Percentiles rank a stretch among this genome's conserved stretches.
These are phyloP conservation scores for Jaltomata sinuosa DNA, from an alignment of 257 asterid species.

Conservation along the genomic window DNA sequence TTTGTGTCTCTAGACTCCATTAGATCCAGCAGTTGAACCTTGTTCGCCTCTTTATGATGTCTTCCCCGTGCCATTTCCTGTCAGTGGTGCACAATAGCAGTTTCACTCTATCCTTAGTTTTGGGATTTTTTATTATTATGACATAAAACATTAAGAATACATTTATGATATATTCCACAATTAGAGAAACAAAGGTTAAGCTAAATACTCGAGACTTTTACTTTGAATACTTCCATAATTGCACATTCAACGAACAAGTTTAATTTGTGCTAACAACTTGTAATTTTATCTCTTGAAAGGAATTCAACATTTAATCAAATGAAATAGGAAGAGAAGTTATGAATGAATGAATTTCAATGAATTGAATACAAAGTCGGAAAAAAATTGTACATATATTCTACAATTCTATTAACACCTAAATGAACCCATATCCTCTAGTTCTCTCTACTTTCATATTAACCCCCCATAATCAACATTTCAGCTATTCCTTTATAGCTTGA, in stretches of 20 bases:
- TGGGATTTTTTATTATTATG: no score
- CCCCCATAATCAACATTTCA: background rate
- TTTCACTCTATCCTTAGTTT: no score
- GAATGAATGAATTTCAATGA: background rate
- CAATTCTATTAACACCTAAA: background rate
- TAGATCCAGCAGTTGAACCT: no score
- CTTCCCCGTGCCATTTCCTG: no score
- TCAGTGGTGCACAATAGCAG: no score
- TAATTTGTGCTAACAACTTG: background rate
- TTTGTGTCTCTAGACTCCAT: no score
- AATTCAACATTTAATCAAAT: background rate
- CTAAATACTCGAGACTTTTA: background rate
- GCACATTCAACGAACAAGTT: background rate
- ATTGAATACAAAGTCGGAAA: constrained; percentile 1
- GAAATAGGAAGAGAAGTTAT: background rate
- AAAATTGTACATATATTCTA: background rate
- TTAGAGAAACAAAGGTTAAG: no score
- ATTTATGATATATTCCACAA: no score
- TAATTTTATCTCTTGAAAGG: background rate
- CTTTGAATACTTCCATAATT: background rate
- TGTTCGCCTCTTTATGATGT: no score
- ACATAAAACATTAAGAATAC: no score
- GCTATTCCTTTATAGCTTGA: background rate
- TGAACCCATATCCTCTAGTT: background rate
- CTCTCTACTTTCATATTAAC: background rate